Percentiles rank a stretch among this genome's conserved stretches.
Conservation (phyloP, 2,329 filamentous ascomycete genomes). For the Chaetomiaceae sp. region DNA sequence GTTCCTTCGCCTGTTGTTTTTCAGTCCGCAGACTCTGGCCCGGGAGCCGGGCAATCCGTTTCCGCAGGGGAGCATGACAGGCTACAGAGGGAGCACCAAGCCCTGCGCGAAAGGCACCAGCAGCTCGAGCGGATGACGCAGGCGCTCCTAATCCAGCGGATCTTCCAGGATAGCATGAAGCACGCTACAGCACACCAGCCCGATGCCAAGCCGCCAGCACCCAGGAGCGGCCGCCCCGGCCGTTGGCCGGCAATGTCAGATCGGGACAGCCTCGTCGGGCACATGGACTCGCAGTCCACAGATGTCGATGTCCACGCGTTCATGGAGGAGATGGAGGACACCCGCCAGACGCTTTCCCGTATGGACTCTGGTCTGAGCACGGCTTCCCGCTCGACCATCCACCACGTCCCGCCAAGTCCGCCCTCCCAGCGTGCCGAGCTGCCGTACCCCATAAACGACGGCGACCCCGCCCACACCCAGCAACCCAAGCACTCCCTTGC, state of each 20-base stretch:
- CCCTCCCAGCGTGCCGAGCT: conserved; percentile 11
- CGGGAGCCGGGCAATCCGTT: conserved; percentile 11
- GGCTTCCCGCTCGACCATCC: conserved; percentile 26
- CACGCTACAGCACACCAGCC: not conserved
- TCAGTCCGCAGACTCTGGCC: not conserved
- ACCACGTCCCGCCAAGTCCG: conserved; percentile 29
- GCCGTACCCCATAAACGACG: not conserved
- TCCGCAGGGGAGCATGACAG: conserved; percentile 17
- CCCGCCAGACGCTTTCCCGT: conserved; percentile 21
- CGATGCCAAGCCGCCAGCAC: not conserved
- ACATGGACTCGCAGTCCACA: conserved; percentile 30
- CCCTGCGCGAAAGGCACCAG: conserved; percentile 18
- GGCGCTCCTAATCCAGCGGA: conserved; percentile 11
- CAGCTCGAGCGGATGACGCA: conserved; percentile 20
- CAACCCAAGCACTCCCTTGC: not conserved
- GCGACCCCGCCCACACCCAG: not conserved
- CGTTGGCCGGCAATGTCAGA: conserved; percentile 7
- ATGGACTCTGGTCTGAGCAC: conserved; percentile 26
- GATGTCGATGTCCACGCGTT: conserved; percentile 25
- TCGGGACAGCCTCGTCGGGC: conserved; percentile 26
- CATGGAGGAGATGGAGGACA: conserved; percentile 28
- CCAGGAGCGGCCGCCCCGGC: not conserved
- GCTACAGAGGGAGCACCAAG: conserved; percentile 20
- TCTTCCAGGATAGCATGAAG: conserved; percentile 6
- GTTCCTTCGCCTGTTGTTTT: conserved; percentile 14